Evolutionary conservation across 1,139 yeast genomes (phyloP).

Genomic region (Kodamaea plutei): DNA sequence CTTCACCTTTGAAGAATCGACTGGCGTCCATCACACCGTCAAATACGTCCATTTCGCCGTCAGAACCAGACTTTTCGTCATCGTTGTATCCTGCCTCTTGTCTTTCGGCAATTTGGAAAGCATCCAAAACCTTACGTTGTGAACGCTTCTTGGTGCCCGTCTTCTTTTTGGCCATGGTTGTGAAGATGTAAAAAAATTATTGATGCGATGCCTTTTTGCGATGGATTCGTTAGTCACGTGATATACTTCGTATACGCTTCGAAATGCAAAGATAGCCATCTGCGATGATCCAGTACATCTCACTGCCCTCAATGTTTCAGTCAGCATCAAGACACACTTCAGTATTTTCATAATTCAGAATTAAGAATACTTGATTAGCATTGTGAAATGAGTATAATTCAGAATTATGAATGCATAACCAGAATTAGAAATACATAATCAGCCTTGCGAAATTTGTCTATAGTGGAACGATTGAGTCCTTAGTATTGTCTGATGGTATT

Average conservation of each 20-base stretch:
- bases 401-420: too few species aligned
- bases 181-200: slow-evolving; percentile 1
- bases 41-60: slow-evolving; percentile 22
- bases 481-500: too few species aligned
- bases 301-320: too few species aligned
- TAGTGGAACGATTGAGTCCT: too few species aligned
- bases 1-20: slow-evolving; percentile 23
- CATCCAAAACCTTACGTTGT: slow-evolving; percentile 38
- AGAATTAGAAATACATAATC: too few species aligned
- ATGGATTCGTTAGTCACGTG: slow-evolving; percentile 6
- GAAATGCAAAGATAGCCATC: too few species aligned
- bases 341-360: too few species aligned
- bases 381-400: too few species aligned
- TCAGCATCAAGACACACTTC: too few species aligned
- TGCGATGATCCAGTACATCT: too few species aligned
- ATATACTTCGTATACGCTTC: neutral
- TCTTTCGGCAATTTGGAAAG: slow-evolving; percentile 45
- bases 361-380: too few species aligned
- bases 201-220: slow-evolving; percentile 6
- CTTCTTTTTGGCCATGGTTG: slow-evolving; percentile 16
- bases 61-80: slow-evolving; percentile 13
- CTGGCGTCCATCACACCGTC: slow-evolving; percentile 46
- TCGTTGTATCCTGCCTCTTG: slow-evolving; percentile 22
- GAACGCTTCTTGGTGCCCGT: slow-evolving; percentile 26
- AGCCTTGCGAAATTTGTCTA: too few species aligned